Conservation (phyloP, 2,329 filamentous ascomycete genomes). For the Septoria linicola region DNA sequence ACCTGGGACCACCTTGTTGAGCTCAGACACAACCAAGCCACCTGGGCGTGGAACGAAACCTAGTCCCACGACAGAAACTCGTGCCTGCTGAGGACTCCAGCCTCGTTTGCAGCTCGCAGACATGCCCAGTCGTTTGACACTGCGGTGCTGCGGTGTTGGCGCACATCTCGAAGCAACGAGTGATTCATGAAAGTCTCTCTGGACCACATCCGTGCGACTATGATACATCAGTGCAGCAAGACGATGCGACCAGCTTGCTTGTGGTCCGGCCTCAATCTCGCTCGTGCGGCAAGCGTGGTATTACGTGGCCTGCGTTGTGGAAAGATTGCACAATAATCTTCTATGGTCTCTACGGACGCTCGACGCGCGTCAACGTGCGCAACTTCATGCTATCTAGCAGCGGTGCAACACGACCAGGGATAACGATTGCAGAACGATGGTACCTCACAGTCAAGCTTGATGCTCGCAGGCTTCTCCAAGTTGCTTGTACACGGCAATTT, state of each 20-base stretch:
- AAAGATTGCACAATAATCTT: not conserved
- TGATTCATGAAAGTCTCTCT: too few species aligned
- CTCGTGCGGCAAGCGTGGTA: not conserved
- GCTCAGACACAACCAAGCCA: slow-evolving; percentile 9
- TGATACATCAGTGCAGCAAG: not conserved
- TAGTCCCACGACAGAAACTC: not conserved
- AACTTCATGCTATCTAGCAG: not conserved
- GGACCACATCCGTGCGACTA: too few species aligned
- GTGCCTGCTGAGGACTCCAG: not conserved
- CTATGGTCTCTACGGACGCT: too few species aligned
- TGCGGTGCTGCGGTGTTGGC: too few species aligned
- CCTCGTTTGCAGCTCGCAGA: not conserved
- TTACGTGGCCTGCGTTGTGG: slow-evolving; percentile 4
- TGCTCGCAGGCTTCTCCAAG: slow-evolving; percentile 10
- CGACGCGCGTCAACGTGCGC: not conserved
- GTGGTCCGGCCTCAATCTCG: not conserved
- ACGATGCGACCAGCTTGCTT: not conserved
- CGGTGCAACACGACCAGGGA: not conserved
- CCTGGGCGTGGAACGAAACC: not conserved
- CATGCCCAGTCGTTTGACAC: too few species aligned
- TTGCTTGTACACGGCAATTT: slow-evolving; percentile 4
- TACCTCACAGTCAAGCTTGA: slow-evolving; percentile 1
- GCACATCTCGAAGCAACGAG: too few species aligned
- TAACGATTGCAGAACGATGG: not conserved
- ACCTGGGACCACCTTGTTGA: not conserved